phyloP scores from a whole-genome alignment of 75 land plant species.

The Cupressus sempervirens region DNA sequence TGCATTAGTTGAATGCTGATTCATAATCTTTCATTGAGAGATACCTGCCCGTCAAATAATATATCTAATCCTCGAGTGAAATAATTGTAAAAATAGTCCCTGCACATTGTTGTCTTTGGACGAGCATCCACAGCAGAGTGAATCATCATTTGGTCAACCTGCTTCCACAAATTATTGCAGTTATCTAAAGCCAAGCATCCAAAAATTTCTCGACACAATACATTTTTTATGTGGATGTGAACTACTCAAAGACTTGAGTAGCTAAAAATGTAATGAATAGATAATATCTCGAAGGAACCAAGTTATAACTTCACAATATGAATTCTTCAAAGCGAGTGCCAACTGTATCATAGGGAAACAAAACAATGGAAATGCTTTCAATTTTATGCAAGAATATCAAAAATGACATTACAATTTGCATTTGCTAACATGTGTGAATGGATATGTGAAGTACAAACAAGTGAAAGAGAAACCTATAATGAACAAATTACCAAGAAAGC shows the following conservation, averaged over 20 bases:
- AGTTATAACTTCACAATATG: neutral
- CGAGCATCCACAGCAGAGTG: conserved; percentile 91
- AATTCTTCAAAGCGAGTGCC: neutral
- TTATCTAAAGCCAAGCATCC: neutral
- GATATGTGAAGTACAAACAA: neutral
- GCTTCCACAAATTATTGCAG: conserved; percentile 5
- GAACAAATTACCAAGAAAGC: neutral
- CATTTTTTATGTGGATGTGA: neutral
- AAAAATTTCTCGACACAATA: neutral
- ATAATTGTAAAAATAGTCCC: conserved; percentile 94
- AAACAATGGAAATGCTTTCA: neutral
- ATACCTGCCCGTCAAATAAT: conserved; percentile 94
- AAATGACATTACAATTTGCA: neutral
- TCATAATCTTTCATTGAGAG: neutral
- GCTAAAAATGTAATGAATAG: neutral
- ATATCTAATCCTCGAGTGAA: conserved; percentile 92
- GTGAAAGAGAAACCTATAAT: neutral
- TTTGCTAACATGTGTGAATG: neutral
- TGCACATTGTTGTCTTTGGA: conserved; percentile 80
- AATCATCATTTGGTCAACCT: conserved; percentile 99
- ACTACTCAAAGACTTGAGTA: neutral
- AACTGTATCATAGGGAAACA: neutral
- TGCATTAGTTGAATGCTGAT: neutral
- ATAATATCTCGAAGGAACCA: neutral
- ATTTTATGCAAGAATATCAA: neutral